These are phyloP conservation scores for Pisolithus marmoratus DNA, from an alignment of 768 basidiomycete genomes.

Conservation along the genomic window DNA sequence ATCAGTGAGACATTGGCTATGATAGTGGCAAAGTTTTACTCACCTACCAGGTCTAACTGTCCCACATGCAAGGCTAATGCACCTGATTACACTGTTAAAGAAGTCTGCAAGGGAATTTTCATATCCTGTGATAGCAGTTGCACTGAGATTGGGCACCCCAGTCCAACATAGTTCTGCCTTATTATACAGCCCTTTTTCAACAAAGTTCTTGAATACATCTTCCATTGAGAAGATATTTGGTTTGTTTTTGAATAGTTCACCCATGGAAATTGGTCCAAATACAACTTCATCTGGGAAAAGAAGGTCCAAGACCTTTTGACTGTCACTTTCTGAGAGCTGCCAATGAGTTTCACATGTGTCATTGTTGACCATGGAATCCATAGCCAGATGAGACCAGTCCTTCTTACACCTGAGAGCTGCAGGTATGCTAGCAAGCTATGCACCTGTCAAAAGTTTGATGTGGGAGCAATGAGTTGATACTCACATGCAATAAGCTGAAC, in stretches of 20 bases:
- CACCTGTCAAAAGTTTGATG: not conserved
- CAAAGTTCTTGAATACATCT: not conserved
- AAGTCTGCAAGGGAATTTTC: not conserved
- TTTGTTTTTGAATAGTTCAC: not conserved
- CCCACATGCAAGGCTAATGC: not conserved
- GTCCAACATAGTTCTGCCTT: not conserved
- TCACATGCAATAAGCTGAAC: not conserved
- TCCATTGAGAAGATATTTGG: not conserved
- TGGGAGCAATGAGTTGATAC: not conserved
- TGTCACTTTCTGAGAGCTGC: not conserved
- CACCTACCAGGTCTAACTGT: not conserved
- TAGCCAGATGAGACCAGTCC: not conserved
- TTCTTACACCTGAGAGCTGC: not conserved
- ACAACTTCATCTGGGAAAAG: not conserved
- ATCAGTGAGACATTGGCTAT: not conserved
- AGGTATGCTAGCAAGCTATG: not conserved
- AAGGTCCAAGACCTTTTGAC: not conserved
- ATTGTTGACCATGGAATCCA: constrained; percentile 3
- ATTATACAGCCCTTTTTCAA: not conserved
- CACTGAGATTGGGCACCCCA: not conserved
- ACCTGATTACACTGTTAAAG: not conserved
- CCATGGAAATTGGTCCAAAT: not conserved
- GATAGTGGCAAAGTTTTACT: not conserved
- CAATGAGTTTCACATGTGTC: not conserved
- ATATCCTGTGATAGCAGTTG: not conserved